Conservation (phyloP, 192 early-diverging fungal species). For the Coemansia sp. region DNA sequence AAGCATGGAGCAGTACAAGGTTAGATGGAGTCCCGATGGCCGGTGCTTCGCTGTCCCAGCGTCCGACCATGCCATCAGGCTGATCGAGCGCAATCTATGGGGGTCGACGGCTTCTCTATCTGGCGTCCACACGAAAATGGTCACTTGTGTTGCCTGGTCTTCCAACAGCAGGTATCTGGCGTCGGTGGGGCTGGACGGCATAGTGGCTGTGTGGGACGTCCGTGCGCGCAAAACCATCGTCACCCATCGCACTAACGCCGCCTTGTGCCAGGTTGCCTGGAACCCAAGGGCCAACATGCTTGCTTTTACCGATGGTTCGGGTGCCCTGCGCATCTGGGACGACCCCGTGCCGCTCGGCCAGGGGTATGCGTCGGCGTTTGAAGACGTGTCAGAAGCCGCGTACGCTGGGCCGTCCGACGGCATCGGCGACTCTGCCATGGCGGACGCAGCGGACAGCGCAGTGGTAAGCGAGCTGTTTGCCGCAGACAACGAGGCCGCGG, state of each 20-base stretch:
- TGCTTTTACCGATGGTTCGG: constrained; percentile 57
- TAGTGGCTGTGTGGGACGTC: constrained; percentile 67
- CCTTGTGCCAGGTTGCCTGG: constrained; percentile 64
- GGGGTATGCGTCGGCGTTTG: constrained; percentile 36
- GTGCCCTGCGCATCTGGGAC: constrained; percentile 60
- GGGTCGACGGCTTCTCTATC: constrained; percentile 23
- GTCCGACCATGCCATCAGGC: constrained; percentile 35
- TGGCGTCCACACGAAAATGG: constrained; percentile 42
- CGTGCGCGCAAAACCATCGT: constrained; percentile 50
- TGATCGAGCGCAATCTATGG: constrained; percentile 43
- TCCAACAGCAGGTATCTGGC: constrained; percentile 63
- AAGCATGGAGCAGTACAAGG: constrained; percentile 37
- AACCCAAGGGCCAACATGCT: constrained; percentile 63
- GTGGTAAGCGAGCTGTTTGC: constrained; percentile 56
- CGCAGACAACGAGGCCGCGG: constrained; percentile 14
- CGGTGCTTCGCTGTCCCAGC: constrained; percentile 60
- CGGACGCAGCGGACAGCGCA: constrained; percentile 18
- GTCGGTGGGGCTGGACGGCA: constrained; percentile 44
- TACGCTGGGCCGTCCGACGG: neutral
- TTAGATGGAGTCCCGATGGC: constrained; percentile 66
- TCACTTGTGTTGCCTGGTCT: constrained; percentile 61
- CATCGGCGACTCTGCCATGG: constrained; percentile 2
- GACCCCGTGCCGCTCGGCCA: constrained; percentile 53
- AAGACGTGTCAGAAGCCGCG: neutral
- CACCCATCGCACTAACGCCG: constrained; percentile 31